Conservation (phyloP, 1,284 basidiomycete genomes). For the Anthracocystis setariae region DNA sequence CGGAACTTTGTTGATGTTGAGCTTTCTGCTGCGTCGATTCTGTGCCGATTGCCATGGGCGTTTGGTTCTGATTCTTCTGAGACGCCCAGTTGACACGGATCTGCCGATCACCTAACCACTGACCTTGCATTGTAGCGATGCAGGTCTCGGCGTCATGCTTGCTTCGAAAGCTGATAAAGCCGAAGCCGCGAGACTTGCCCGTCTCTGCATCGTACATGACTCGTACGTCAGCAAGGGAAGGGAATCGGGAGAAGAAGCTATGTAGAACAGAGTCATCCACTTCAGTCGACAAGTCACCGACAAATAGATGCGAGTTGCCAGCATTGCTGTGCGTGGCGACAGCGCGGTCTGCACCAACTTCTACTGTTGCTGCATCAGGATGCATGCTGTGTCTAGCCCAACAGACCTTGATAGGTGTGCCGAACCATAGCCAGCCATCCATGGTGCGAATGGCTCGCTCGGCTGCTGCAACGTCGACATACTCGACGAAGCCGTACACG, state of each 20-base stretch:
- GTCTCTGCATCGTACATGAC: constrained; percentile 99
- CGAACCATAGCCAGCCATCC: constrained; percentile 97
- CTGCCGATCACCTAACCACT: constrained; percentile 96
- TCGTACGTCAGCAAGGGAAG: constrained; percentile 91
- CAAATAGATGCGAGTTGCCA: constrained; percentile 93
- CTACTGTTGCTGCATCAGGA: constrained; percentile 21
- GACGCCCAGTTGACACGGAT: constrained; percentile 99
- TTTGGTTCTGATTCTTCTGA: constrained; percentile 84
- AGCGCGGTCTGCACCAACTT: background rate
- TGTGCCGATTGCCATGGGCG: constrained; percentile 2
- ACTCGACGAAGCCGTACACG: constrained; percentile 98
- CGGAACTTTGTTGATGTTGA: background rate
- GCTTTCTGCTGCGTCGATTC: background rate
- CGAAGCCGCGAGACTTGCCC: constrained; percentile 93
- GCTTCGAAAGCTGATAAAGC: constrained; percentile 92
- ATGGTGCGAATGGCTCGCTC: constrained; percentile 96
- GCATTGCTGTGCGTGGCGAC: constrained; percentile 75
- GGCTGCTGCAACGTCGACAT: constrained; percentile 89
- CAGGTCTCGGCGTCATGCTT: constrained; percentile 97
- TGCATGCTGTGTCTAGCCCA: constrained; percentile 60
- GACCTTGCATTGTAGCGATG: constrained; percentile 98
- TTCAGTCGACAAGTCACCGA: constrained; percentile 95
- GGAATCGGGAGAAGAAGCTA: constrained; percentile 94
- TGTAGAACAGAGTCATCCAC: constrained; percentile 96
- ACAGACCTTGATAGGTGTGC: constrained; percentile 73